Percentiles rank a stretch among this genome's conserved stretches.
Conservation (phyloP, 306 rosid species). For the Fragaria iinumae region DNA sequence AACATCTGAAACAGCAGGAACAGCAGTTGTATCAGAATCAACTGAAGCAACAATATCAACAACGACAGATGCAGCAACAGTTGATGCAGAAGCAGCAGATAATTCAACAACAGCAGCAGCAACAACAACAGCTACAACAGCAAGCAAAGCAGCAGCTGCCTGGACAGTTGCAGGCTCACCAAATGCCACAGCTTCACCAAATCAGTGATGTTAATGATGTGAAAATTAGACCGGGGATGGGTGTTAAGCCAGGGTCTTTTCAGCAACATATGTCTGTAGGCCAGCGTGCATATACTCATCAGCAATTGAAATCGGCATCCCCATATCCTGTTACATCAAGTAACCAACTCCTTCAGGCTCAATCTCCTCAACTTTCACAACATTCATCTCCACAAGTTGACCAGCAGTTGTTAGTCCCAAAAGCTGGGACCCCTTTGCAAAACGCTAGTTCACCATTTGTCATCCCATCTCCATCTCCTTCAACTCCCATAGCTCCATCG, state of each 20-base stretch:
- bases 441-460: constrained; percentile 78
- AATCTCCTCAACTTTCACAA: constrained; percentile 84
- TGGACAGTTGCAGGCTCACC: constrained; percentile 62
- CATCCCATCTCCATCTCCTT: constrained; percentile 79
- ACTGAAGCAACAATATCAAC: constrained; percentile 47
- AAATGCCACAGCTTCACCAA: constrained; percentile 68
- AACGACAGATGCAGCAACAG: constrained; percentile 40
- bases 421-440: constrained; percentile 78
- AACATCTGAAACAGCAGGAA: constrained; percentile 67
- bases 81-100: constrained; percentile 24
- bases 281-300: constrained; percentile 79
- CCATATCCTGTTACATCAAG: constrained; percentile 68
- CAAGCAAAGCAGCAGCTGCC: constrained; percentile 66
- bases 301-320: constrained; percentile 62
- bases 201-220: constrained; percentile 64
- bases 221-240: constrained; percentile 62
- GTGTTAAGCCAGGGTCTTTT: constrained; percentile 64
- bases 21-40: constrained; percentile 46
- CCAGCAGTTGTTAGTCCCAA: constrained; percentile 60
- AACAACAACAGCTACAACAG: constrained; percentile 57
- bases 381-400: constrained; percentile 93
- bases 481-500: constrained; percentile 84
- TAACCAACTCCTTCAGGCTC: constrained; percentile 70
- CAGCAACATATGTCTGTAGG: constrained; percentile 65
- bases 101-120: constrained; percentile 39